A percentile compares a stretch with the other conserved stretches of the same genome.
phyloP scores from a whole-genome alignment of 306 rosid species.

The Gastrolobium villosum region DNA sequence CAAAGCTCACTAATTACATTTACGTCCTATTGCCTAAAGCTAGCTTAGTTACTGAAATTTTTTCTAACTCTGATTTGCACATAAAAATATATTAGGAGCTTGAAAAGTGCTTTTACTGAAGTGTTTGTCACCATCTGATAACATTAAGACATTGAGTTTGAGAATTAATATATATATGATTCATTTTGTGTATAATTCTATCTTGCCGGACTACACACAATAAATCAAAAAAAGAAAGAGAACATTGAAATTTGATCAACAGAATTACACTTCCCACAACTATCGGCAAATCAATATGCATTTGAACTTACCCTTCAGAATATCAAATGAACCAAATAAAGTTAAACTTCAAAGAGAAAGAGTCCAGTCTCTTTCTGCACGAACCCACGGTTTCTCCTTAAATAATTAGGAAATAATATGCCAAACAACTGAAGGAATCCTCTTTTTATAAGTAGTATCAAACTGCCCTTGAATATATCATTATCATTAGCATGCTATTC shows the following conservation, averaged over 20 bases:
- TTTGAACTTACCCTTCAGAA: conserved; percentile 15
- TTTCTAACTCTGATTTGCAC: too few species aligned
- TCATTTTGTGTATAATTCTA: conserved; percentile 5
- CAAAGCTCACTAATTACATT: too few species aligned
- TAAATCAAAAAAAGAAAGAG: not conserved
- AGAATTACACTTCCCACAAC: conserved; percentile 11
- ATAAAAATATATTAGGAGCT: too few species aligned
- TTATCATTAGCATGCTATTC: conserved; percentile 15
- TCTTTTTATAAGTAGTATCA: not conserved
- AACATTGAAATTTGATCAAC: conserved; percentile 13
- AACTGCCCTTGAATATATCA: not conserved
- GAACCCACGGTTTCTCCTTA: not conserved
- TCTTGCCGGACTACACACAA: not conserved
- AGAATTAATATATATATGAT: conserved; percentile 7
- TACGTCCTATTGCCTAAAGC: too few species aligned
- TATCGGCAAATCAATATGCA: not conserved
- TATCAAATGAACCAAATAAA: conserved; percentile 26
- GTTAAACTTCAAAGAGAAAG: conserved; percentile 27
- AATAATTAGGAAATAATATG: not conserved
- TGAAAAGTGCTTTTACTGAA: too few species aligned
- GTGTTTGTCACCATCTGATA: conserved; percentile 20
- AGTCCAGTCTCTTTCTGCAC: not conserved
- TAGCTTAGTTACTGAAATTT: too few species aligned
- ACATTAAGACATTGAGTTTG: not conserved
- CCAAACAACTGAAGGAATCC: conserved; percentile 3